Evolutionary conservation across 768 basidiomycete species (phyloP).

Genomic region (Fomitopsis serialis): DNA sequence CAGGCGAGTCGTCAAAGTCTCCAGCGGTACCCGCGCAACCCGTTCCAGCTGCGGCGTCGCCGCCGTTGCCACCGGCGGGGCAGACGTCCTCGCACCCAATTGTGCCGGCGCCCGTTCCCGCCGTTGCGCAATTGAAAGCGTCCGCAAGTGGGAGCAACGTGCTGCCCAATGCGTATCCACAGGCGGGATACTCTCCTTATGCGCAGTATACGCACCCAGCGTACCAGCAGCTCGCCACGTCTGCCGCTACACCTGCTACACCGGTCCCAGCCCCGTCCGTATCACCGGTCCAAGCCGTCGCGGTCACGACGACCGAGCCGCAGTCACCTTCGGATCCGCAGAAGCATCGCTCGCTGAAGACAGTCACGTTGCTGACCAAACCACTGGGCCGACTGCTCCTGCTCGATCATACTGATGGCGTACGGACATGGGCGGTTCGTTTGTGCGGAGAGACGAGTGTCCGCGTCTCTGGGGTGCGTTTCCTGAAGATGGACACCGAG

Average conservation of each 20-base stretch:
- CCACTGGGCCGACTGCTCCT: slow-evolving; percentile 54
- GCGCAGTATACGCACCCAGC: slow-evolving; percentile 45
- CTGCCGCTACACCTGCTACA: slow-evolving; percentile 6
- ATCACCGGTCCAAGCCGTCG: background rate
- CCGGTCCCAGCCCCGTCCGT: no score
- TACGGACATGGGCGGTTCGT: slow-evolving; percentile 67
- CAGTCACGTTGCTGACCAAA: slow-evolving; percentile 47
- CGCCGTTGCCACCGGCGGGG: slow-evolving; percentile 16
- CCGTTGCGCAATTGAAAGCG: slow-evolving; percentile 14
- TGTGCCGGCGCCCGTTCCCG: slow-evolving; percentile 10
- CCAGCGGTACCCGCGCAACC: slow-evolving; percentile 6
- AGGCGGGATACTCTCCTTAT: slow-evolving; percentile 10
- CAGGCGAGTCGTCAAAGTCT: slow-evolving; percentile 5
- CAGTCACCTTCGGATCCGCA: slow-evolving; percentile 8
- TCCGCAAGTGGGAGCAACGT: slow-evolving; percentile 8
- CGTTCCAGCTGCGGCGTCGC: slow-evolving; percentile 16
- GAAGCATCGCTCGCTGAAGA: slow-evolving; percentile 32
- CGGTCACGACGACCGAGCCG: slow-evolving; percentile 8
- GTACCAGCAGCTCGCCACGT: slow-evolving; percentile 34
- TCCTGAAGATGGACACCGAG: slow-evolving; percentile 47
- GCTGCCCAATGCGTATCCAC: slow-evolving; percentile 18
- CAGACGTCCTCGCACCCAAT: slow-evolving; percentile 11
- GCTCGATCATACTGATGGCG: slow-evolving; percentile 65
- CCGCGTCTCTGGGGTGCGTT: slow-evolving; percentile 46
- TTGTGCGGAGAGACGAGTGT: slow-evolving; percentile 56